A percentile compares a stretch with the other conserved stretches of the same genome.
Conservation (phyloP, 345 rosid genomes). For the Laguncularia racemosa region DNA sequence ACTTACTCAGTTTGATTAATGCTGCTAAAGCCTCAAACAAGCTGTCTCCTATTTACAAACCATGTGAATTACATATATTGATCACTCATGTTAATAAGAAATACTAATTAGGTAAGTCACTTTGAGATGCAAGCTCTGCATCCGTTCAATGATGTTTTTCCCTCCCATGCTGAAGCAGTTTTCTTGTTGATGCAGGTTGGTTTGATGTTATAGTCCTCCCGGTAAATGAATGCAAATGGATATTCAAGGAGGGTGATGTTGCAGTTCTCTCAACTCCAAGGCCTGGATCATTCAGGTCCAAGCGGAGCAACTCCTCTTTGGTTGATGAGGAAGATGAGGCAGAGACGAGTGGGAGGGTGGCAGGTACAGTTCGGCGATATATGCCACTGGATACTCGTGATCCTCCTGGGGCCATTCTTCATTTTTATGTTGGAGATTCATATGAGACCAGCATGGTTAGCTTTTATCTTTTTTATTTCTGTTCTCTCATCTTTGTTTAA, state of each 20-base stretch:
- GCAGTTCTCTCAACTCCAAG: conserved; percentile 79
- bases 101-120: too few species aligned
- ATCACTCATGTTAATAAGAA: too few species aligned
- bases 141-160: too few species aligned
- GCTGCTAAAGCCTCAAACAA: too few species aligned
- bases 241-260: conserved; percentile 98
- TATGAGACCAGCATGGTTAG: conserved; percentile 60
- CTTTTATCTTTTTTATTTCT: conserved; percentile 9
- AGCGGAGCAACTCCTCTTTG: conserved; percentile 32
- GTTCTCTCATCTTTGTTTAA: neutral
- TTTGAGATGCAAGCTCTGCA: too few species aligned
- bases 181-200: conserved; percentile 60
- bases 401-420: conserved; percentile 94
- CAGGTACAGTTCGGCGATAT: conserved; percentile 92
- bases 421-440: conserved; percentile 88
- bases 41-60: too few species aligned
- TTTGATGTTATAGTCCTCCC: conserved; percentile 82
- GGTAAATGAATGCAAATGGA: conserved; percentile 76
- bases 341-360: conserved; percentile 72
- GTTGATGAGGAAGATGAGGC: conserved; percentile 56
- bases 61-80: too few species aligned
- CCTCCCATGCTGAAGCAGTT: neutral
- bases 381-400: conserved; percentile 90
- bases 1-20: too few species aligned
- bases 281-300: conserved; percentile 68